Evolutionary conservation across 2,329 filamentous ascomycete species (phyloP), one percentile per base, ranked within the genome.

Genomic region (Dendrostoma leiphaemia): DNA sequence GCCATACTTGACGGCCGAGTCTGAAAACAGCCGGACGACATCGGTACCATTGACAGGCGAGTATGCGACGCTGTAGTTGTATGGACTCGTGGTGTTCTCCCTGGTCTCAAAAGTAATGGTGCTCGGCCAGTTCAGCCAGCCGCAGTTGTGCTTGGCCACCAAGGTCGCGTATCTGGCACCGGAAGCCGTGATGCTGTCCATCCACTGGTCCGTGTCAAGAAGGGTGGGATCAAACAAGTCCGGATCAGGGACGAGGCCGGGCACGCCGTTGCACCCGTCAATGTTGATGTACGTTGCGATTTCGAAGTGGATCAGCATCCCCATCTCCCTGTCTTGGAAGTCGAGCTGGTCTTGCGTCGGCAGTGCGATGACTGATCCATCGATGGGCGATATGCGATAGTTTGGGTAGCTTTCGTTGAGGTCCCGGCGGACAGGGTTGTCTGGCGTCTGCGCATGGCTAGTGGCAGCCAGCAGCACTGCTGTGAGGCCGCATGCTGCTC

Each of bases 61-160:
- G 19, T 66, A 56, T 5, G 61, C 63, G 26, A 66, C 59, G 1
- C 63, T 65, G 46, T 67, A 66, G 37, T 65, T 62, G 47, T 67
- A 67, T 9, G 48, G 23, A n/a, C 64, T 61, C 19, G 59, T 60
- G 13, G 61, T 48, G 15, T 62, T 62, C 13, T 64, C 62, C 4
- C 58, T 48, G 12, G 61, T 60, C 40, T 55, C 46, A 43, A 67
- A 66, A 15, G 48, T 57, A 6, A 67, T 63, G 34, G 63, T 43
- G 35, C 63, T 66, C 2, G 65, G 64, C 65, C 64, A 67, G 2
- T 59, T 63, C 3, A 61, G 60, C 52, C 66, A 67, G 12, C 65
- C 65, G 51, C 65, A 67, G 44, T 67, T 67, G 51, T 67, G 65
- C 47, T 66, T 67, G 8, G 62, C 65, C 5, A 66, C 64, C 24